phyloP scores from a whole-genome alignment of 306 rosid species.

The Prunus fruticosa region DNA sequence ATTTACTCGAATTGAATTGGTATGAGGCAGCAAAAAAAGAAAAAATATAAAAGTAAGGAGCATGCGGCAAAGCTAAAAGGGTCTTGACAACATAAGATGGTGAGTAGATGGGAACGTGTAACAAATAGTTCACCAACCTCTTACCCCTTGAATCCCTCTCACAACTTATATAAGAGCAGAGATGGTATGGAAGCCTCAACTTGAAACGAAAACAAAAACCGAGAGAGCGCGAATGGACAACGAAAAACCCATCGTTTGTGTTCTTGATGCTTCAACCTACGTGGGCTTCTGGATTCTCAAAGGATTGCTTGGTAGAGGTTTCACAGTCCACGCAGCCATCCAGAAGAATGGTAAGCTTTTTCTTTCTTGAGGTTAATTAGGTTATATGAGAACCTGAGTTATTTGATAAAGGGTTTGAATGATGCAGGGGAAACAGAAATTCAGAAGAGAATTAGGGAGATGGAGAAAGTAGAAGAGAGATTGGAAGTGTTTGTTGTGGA shows the following conservation, averaged over 20 bases:
- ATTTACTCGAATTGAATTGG: too few relatives aligned
- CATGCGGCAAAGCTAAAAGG: too few relatives aligned
- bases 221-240: slow-evolving; percentile 20
- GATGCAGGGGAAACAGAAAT: slow-evolving; percentile 39
- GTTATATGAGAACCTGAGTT: background rate
- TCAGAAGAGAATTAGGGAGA: slow-evolving; percentile 30
- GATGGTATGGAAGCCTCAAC: too few relatives aligned
- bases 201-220: background rate
- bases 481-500: slow-evolving; percentile 33
- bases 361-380: background rate
- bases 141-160: too few relatives aligned
- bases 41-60: too few relatives aligned
- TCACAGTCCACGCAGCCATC: slow-evolving; percentile 43
- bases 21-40: too few relatives aligned
- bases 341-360: slow-evolving; percentile 22
- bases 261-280: slow-evolving; percentile 47
- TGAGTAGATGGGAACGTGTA: too few relatives aligned
- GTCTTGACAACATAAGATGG: too few relatives aligned
- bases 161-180: too few relatives aligned
- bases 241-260: slow-evolving; percentile 30
- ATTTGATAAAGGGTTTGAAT: background rate
- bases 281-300: slow-evolving; percentile 53
- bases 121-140: too few relatives aligned
- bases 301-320: slow-evolving; percentile 39
- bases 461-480: slow-evolving; percentile 27